Conservation (phyloP, 257 asterid species). For the Solanum sparsipilum region DNA sequence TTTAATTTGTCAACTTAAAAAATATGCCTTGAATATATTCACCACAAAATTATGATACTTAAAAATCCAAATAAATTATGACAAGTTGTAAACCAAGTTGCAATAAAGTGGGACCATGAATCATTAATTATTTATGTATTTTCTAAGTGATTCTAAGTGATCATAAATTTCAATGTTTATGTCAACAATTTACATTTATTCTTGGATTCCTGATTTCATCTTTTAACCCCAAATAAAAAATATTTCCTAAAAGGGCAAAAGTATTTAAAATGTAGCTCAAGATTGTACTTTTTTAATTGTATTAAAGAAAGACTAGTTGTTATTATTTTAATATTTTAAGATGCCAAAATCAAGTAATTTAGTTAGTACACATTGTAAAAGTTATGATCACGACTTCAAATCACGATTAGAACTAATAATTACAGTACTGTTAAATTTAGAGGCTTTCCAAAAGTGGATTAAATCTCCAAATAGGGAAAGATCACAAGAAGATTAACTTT, state of each 20-base stretch:
- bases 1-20: not conserved
- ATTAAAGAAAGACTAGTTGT: not conserved
- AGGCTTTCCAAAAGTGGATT: not conserved
- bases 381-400: not conserved
- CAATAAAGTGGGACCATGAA: constrained; percentile 18
- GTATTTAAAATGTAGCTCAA: not conserved
- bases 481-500: not conserved
- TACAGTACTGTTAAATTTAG: constrained; percentile 10
- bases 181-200: not conserved
- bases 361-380: not conserved
- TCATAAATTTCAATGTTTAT: not conserved
- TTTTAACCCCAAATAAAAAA: not conserved
- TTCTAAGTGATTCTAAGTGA: not conserved
- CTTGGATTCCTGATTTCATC: not conserved
- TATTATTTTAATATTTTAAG: not conserved
- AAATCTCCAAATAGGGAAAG: constrained; percentile 20
- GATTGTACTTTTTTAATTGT: not conserved
- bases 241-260: constrained; percentile 19
- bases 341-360: not conserved
- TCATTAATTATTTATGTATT: constrained; percentile 6
- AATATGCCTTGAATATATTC: not conserved
- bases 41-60: not conserved
- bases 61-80: not conserved
- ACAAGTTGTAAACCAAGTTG: constrained; percentile 19
- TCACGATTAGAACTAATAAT: not conserved